phyloP scores from a whole-genome alignment of 2,329 filamentous ascomycete genomes.

The Thelonectria rubi region DNA sequence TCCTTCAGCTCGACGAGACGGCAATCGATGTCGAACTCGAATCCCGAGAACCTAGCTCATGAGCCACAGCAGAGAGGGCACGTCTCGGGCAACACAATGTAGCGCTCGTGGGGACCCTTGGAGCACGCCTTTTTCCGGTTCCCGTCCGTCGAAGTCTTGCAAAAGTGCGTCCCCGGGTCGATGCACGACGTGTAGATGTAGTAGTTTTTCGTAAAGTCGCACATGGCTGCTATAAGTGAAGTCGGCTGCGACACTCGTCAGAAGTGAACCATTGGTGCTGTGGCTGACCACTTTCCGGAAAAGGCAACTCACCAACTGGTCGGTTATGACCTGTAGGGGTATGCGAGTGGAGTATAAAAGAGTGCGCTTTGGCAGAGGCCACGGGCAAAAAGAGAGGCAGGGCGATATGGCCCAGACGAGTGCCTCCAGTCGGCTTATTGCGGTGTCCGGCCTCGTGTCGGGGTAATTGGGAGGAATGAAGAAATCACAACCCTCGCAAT shows the following conservation, averaged over 20 bases:
- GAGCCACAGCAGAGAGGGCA: slow-evolving; percentile 58
- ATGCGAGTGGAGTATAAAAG: slow-evolving; percentile 13
- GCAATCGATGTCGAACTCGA: slow-evolving; percentile 2
- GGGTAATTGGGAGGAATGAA: slow-evolving; percentile 6
- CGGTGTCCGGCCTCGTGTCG: slow-evolving; percentile 8
- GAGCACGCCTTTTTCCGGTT: slow-evolving; percentile 66
- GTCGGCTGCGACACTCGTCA: slow-evolving; percentile 9
- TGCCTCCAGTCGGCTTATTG: slow-evolving; percentile 4
- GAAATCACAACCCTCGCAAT: neutral
- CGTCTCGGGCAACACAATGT: slow-evolving; percentile 73
- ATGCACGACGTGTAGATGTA: slow-evolving; percentile 78
- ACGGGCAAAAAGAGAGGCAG: neutral
- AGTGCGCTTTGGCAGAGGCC: slow-evolving; percentile 1
- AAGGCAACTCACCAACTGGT: slow-evolving; percentile 26
- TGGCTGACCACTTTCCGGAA: slow-evolving; percentile 23
- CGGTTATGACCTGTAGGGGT: slow-evolving; percentile 15
- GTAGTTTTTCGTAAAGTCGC: slow-evolving; percentile 77
- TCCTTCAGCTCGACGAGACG: slow-evolving; percentile 3
- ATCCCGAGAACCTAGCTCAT: slow-evolving; percentile 40
- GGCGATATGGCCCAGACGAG: neutral
- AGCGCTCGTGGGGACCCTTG: slow-evolving; percentile 75
- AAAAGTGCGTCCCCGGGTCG: slow-evolving; percentile 76
- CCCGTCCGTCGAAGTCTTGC: slow-evolving; percentile 74
- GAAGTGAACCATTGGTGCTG: slow-evolving; percentile 4
- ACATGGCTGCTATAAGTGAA: slow-evolving; percentile 53